These are phyloP conservation scores for Serendipita sp. DNA, from an alignment of 768 basidiomycete genomes.

Conservation along the genomic window DNA sequence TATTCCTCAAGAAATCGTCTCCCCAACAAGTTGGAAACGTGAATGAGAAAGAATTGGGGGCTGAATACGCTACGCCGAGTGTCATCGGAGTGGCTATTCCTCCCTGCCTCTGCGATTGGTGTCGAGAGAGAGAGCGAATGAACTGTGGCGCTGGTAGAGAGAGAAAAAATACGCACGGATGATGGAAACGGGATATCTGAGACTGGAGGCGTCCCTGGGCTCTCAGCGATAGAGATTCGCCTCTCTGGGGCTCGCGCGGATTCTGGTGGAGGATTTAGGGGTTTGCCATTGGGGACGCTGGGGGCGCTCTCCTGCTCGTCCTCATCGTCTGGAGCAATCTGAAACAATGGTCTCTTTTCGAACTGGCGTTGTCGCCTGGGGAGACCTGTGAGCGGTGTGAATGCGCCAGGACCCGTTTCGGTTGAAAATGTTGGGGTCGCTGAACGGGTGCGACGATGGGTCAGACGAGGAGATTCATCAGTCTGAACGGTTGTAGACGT, in stretches of 20 bases:
- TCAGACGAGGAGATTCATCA: background rate
- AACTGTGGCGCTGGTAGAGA: background rate
- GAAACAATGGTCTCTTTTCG: constrained; percentile 3
- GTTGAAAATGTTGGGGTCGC: constrained; percentile 2
- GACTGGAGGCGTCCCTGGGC: background rate
- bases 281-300: background rate
- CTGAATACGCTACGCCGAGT: no score
- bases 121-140: background rate
- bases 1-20: no score
- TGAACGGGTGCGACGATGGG: constrained; percentile 1
- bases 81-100: no score
- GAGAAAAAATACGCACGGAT: background rate
- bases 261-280: background rate
- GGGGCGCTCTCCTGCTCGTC: background rate
- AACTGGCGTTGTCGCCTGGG: constrained; percentile 3
- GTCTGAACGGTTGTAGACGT: background rate
- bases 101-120: no score
- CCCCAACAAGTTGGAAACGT: no score
- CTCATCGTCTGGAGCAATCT: constrained; percentile 5
- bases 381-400: background rate
- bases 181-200: background rate
- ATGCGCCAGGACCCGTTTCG: constrained; percentile 3
- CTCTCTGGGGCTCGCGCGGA: background rate
- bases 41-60: no score
- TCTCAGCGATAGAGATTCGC: background rate